A percentile compares a stretch with the other conserved stretches of the same genome.
These are phyloP conservation scores for Primulina tabacum DNA, from an alignment of 257 asterid species.

Conservation along the genomic window DNA sequence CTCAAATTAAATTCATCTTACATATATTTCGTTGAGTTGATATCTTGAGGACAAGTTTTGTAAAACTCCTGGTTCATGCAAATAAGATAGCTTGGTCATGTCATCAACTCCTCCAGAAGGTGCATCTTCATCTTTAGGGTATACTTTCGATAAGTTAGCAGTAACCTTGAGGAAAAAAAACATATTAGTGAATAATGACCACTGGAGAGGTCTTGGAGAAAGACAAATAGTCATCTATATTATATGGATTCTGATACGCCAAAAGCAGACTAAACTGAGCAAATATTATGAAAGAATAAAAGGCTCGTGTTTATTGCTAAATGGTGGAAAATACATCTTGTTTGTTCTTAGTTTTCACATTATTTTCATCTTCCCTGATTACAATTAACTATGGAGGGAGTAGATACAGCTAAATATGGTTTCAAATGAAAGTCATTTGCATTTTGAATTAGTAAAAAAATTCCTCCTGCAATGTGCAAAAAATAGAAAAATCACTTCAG, in stretches of 20 bases:
- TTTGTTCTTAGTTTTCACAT: background rate
- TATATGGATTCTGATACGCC: background rate
- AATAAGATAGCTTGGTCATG: constrained; percentile 94
- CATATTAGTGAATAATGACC: constrained; percentile 18
- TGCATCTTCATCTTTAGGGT: constrained; percentile 93
- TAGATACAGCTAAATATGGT: constrained; percentile 5
- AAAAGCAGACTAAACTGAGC: background rate
- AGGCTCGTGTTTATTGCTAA: background rate
- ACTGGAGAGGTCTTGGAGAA: background rate
- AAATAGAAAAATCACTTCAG: background rate
- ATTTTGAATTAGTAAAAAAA: background rate
- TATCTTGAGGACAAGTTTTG: constrained; percentile 86
- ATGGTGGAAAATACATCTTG: constrained; percentile 1
- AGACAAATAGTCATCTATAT: background rate
- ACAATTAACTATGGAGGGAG: background rate
- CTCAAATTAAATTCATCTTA: constrained; percentile 38
- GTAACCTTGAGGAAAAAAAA: constrained; percentile 39
- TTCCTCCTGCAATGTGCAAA: background rate
- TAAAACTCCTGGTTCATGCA: constrained; percentile 95
- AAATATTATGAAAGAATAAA: background rate
- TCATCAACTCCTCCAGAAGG: constrained; percentile 94
- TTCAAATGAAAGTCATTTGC: background rate
- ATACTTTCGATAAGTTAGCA: constrained; percentile 51
- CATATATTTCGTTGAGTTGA: constrained; percentile 90
- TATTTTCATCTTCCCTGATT: constrained; percentile 1